Percentiles rank a stretch among this genome's conserved stretches.
These are phyloP conservation scores for Huiozyma sinensis DNA, from an alignment of 805 yeast genomes.

Conservation along the genomic window DNA sequence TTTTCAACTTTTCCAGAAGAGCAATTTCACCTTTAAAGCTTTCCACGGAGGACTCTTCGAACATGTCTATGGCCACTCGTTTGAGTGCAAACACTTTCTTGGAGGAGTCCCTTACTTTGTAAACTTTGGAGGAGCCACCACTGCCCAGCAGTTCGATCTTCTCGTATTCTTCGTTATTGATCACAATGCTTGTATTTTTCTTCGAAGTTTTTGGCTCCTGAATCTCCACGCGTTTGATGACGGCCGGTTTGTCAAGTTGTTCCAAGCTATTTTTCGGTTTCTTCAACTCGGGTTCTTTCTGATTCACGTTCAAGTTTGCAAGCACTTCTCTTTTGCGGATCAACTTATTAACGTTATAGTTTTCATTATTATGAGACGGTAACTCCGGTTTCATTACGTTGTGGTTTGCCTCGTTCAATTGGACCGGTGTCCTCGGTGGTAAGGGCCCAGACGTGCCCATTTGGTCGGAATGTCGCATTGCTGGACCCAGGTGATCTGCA, in stretches of 20 bases:
- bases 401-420: not conserved
- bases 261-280: not conserved
- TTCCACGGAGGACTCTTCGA: slow-evolving; percentile 59
- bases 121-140: slow-evolving; percentile 91
- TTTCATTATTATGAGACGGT: not conserved
- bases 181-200: slow-evolving; percentile 21
- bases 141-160: slow-evolving; percentile 71
- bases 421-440: not conserved
- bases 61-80: slow-evolving; percentile 68
- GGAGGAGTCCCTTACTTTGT: slow-evolving; percentile 51
- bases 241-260: not conserved
- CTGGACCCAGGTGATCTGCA: not conserved
- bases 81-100: slow-evolving; percentile 68
- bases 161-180: slow-evolving; percentile 59
- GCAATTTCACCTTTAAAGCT: slow-evolving; percentile 90
- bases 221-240: slow-evolving; percentile 1
- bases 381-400: slow-evolving; percentile 9
- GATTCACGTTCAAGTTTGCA: not conserved
- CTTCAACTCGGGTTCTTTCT: not conserved
- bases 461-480: not conserved
- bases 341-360: slow-evolving; percentile 8
- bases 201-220: slow-evolving; percentile 2
- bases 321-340: slow-evolving; percentile 3
- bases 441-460: too few relatives aligned
- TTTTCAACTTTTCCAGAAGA: slow-evolving; percentile 47